Evolutionary conservation across 208 protist species (phyloP).

Genomic region (Herpetomonas samuelpessoai): DNA sequence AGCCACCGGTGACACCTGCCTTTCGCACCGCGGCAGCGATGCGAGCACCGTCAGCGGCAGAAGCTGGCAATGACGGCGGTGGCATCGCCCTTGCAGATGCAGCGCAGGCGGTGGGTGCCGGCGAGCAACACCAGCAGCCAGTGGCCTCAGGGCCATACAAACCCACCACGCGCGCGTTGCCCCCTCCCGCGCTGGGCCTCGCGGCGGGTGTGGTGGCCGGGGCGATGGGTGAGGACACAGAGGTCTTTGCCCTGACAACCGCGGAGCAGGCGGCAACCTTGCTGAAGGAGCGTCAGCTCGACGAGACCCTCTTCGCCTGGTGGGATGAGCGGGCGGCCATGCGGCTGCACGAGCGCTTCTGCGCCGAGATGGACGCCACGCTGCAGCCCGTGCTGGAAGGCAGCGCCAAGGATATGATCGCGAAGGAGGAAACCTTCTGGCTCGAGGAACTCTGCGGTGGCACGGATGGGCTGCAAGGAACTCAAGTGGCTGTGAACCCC

Average conservation of each 20-base stretch:
- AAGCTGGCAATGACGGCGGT: too few relatives aligned
- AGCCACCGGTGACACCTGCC: background rate
- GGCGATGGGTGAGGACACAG: constrained; percentile 5
- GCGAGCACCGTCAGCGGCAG: too few relatives aligned
- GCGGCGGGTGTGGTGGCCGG: constrained; percentile 7
- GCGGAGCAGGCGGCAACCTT: constrained; percentile 4
- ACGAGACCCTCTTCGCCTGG: constrained; percentile 39
- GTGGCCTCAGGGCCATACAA: background rate
- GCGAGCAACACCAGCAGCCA: background rate
- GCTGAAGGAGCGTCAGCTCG: constrained; percentile 1
- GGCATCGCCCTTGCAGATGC: background rate
- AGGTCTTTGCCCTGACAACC: constrained; percentile 2
- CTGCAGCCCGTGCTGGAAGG: constrained; percentile 34
- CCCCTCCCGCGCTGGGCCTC: constrained; percentile 9
- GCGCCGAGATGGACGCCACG: constrained; percentile 21
- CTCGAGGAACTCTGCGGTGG: constrained; percentile 22
- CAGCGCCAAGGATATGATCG: constrained; percentile 37
- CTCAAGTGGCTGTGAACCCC: constrained; percentile 14
- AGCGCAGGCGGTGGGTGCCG: background rate
- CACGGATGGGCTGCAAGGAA: constrained; percentile 1
- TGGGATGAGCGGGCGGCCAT: constrained; percentile 51
- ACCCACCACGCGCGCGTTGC: constrained; percentile 5
- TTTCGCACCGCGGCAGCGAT: too few relatives aligned
- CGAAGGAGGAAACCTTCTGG: constrained; percentile 51
- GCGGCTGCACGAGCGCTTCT: constrained; percentile 24